Evolutionary conservation across 164 flowering plant species (phyloP).

Genomic region (Buxus sempervirens): DNA sequence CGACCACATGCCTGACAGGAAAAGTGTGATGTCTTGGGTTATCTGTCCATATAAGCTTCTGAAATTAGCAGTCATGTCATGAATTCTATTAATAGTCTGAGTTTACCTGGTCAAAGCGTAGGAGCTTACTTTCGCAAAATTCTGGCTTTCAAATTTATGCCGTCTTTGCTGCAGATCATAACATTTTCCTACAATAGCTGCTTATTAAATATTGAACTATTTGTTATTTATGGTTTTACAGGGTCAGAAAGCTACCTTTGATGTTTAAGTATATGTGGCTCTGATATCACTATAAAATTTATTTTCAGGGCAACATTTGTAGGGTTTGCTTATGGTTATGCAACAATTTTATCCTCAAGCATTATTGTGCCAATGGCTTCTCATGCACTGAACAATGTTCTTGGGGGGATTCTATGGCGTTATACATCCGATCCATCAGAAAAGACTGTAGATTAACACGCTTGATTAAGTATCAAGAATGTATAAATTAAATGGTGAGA

Average conservation of each 20-base stretch:
- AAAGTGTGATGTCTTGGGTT: too few species aligned
- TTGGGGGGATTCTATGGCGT: conserved; percentile 79
- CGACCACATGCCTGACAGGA: too few species aligned
- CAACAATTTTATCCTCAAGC: conserved; percentile 60
- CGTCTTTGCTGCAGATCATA: neutral
- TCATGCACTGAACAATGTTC: conserved; percentile 80
- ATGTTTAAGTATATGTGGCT: neutral
- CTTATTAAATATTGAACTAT: neutral
- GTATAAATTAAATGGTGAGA: neutral
- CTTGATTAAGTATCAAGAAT: neutral
- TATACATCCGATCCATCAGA: conserved; percentile 32
- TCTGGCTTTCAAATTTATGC: neutral
- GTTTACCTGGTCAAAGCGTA: too few species aligned
- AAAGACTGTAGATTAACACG: neutral
- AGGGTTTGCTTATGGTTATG: conserved; percentile 68
- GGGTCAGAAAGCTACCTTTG: neutral
- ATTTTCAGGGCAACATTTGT: conserved; percentile 86
- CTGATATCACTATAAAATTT: neutral
- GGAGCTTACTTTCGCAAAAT: too few species aligned
- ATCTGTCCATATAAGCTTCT: too few species aligned
- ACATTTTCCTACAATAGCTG: neutral
- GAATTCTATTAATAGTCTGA: too few species aligned
- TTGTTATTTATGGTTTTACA: neutral
- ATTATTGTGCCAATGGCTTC: conserved; percentile 80
- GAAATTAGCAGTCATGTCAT: too few species aligned